Evolutionary conservation across 306 rosid species (phyloP).

Genomic region (Senna siamea): DNA sequence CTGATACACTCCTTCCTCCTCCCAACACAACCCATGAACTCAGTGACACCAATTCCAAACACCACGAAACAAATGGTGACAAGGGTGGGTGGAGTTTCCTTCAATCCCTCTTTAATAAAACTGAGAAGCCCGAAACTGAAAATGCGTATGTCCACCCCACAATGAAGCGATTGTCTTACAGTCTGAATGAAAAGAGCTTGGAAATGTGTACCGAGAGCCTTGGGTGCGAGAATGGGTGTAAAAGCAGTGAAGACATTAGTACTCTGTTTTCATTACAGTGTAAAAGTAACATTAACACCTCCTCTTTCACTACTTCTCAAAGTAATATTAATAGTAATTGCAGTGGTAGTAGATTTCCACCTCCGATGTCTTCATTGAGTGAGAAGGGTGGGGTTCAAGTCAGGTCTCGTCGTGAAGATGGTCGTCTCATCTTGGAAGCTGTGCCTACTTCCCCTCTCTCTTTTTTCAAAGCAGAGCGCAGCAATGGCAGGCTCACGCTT

Average conservation of each 20-base stretch:
- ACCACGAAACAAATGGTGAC: no score
- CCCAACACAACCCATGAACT: no score
- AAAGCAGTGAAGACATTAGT: constrained; percentile 32
- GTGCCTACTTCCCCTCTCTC: constrained; percentile 33
- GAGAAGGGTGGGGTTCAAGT: constrained; percentile 47
- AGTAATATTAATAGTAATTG: not conserved
- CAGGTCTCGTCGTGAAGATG: constrained; percentile 69
- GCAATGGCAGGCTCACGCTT: constrained; percentile 70
- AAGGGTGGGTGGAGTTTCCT: constrained; percentile 52
- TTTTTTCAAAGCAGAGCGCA: constrained; percentile 61
- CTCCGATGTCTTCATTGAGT: constrained; percentile 62
- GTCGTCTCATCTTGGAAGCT: constrained; percentile 75
- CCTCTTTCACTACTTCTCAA: not conserved
- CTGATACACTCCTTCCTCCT: not conserved
- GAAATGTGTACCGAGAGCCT: constrained; percentile 81
- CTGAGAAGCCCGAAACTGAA: constrained; percentile 29
- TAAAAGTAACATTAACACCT: not conserved
- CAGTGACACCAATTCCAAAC: no score
- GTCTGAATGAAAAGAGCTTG: constrained; percentile 65
- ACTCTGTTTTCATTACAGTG: constrained; percentile 38
- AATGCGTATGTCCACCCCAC: constrained; percentile 63
- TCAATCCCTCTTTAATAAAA: constrained; percentile 39
- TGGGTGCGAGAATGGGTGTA: constrained; percentile 62
- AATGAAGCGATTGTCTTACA: constrained; percentile 45
- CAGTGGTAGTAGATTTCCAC: constrained; percentile 50